Evolutionary conservation across 1,139 yeast species (phyloP), one percentile per base, ranked within the genome.

Genomic region (Diutina pseudorugosa): DNA sequence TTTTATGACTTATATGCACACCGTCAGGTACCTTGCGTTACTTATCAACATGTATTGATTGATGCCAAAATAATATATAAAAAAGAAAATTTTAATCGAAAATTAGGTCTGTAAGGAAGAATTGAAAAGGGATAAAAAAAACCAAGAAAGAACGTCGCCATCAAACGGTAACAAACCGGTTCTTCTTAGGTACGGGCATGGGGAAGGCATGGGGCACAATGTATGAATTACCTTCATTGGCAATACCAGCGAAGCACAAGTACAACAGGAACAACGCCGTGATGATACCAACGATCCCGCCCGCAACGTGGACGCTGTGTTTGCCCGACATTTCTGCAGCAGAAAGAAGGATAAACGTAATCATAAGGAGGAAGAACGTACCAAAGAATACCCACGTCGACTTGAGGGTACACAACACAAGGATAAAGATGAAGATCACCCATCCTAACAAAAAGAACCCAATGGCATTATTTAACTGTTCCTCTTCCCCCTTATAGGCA

Each of bases 401-500:
- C 56, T 75, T 76, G 57, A 72, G 60, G 2, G 78, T 73, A 44
- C 69, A 63, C 42, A 70, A 59, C 55, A 71, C 62, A 52, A 75
- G 58, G 62, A 73, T 60, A 55, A 71, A 67, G 11, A 77, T 67
- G 56, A 75, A 76, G 8, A 76, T 62, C 5, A 69, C 69, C 80
- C 80, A 76, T 0, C 75, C 74, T 21, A 74, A 53, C 42, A 75
- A 62, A 62, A 64, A 74, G 48, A 75, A 64, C 2, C 77, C 79
- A 43, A 72, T 53, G 4, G 79, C 79, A 57, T 68, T 64, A 41
- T 57, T 52, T n/a, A 61, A 58, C 51, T 67, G 71, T 18, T 55
- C 61, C 1, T 61, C 57, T 18, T 61, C 63, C 20, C 59, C 68
- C 11, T 64, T 64, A 44, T 62, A 63, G 12, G 69, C 62, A 23